Base-by-base conservation (phyloP, 495 filamentous ascomycete genomes). In the Neurospora africana region DNA sequence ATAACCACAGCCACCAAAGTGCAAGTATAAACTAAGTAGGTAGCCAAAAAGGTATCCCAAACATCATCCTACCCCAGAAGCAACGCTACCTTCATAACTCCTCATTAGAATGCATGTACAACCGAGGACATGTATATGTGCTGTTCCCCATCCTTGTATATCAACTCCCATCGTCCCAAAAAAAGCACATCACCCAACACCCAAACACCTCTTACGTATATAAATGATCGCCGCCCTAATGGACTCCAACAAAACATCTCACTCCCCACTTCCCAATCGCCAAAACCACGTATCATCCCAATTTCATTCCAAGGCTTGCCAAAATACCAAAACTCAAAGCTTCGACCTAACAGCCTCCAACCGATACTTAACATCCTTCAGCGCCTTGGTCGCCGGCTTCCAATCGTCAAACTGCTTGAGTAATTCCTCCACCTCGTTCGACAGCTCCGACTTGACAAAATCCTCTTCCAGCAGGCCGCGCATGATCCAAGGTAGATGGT, bases 351-450 rank as follows among this genome's bases (percentile, higher is more conserved):
- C 94, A 9, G 91, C 94, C 84, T 99, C 95, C 47, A 99, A 83
- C 75, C 95, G 87, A 79, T 96, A 99, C 79, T 95, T 97, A 40
- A 99, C 95, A 84, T 99, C 95, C 81, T 93, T 97, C 70, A 99
- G 82, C 39, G 90, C 91, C 83, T 98, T 99, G 11, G 87, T 95
- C 0, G 85, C 84, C 9, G 95, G 95, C 78, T 91, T 93, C 95
- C 95, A 99, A 61, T 93, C 89, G 78, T 99, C 94, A 80, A 98
- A 99, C 76, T 97, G 91, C 75, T 85, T 85, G 15, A 99, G 83
- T 53, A 99, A 82, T 76, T 94, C 90, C 69, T 86, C 88, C 35
- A 90, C 93, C 82, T 99, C 95, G 3, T 85, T 82, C 67, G 86
- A 84, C 21, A 97, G 80, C 76, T 97, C 91, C 33, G 86, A 91